Evolutionary conservation across 495 filamentous ascomycete genomes (phyloP).

Genomic region (Copromyces sp.): DNA sequence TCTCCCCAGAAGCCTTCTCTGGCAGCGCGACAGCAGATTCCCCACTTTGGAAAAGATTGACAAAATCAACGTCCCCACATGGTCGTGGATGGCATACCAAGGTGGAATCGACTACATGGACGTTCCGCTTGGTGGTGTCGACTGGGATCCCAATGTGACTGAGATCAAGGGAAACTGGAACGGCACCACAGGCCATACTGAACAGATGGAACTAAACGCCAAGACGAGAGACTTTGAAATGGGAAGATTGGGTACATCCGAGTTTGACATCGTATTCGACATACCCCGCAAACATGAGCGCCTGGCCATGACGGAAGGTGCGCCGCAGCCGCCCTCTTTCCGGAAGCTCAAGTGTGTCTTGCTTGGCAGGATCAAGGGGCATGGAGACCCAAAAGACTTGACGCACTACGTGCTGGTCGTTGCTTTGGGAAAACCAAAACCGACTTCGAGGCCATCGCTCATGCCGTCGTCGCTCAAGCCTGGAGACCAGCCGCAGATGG

Average conservation of each 20-base stretch:
- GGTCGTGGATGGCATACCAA: conserved; percentile 3
- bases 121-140: conserved; percentile 3
- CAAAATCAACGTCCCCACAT: neutral
- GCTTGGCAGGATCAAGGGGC: too few relatives aligned
- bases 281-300: too few relatives aligned
- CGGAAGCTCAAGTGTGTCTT: too few relatives aligned
- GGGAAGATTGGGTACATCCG: too few relatives aligned
- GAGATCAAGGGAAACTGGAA: neutral
- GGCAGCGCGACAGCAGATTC: neutral
- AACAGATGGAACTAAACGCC: too few relatives aligned
- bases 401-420: neutral
- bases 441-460: neutral
- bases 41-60: neutral
- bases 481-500: neutral
- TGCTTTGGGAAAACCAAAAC: conserved; percentile 2
- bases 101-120: neutral
- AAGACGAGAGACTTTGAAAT: neutral
- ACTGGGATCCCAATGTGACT: conserved; percentile 13
- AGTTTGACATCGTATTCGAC: too few relatives aligned
- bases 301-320: too few relatives aligned
- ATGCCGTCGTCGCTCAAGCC: too few relatives aligned
- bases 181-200: neutral
- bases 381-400: too few relatives aligned
- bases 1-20: neutral
- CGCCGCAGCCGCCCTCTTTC: too few relatives aligned